Conservation (phyloP, 345 rosid genomes). For the Clausena lansium region DNA sequence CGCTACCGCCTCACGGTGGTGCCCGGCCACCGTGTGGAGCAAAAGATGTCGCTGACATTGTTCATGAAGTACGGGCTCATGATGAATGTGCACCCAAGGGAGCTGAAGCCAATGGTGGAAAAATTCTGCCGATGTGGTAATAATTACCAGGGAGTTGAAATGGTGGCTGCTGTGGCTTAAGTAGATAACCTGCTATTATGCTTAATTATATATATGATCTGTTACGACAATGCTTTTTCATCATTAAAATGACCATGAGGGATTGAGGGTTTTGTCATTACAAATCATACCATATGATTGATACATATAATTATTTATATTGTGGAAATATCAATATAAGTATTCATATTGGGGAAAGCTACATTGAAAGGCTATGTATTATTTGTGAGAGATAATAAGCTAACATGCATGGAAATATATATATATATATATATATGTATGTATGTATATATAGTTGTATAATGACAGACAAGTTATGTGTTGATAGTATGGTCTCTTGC, state of each 20-base stretch:
- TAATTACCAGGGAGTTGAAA: background rate
- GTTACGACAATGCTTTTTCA: no score
- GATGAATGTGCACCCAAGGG: slow-evolving; percentile 50
- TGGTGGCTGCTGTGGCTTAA: slow-evolving; percentile 11
- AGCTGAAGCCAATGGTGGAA: slow-evolving; percentile 29
- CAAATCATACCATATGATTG: background rate
- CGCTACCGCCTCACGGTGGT: slow-evolving; percentile 52
- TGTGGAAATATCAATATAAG: no score
- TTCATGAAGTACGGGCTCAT: slow-evolving; percentile 72
- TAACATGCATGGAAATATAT: no score
- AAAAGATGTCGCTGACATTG: slow-evolving; percentile 71
- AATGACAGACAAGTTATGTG: background rate
- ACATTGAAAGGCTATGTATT: background rate
- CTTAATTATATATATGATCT: no score
- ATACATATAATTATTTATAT: background rate
- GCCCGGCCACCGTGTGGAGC: slow-evolving; percentile 70
- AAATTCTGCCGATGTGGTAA: slow-evolving; percentile 19
- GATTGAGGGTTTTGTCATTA: background rate
- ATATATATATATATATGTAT: no score
- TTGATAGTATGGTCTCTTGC: background rate
- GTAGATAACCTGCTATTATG: no score
- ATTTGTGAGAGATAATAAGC: background rate
- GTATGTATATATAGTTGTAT: background rate
- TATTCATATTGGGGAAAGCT: no score
- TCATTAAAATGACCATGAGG: background rate